Percentiles rank a stretch among this genome's conserved stretches.
Conservation (phyloP, 1,139 yeast species). For the Dujonia santamariae region DNA sequence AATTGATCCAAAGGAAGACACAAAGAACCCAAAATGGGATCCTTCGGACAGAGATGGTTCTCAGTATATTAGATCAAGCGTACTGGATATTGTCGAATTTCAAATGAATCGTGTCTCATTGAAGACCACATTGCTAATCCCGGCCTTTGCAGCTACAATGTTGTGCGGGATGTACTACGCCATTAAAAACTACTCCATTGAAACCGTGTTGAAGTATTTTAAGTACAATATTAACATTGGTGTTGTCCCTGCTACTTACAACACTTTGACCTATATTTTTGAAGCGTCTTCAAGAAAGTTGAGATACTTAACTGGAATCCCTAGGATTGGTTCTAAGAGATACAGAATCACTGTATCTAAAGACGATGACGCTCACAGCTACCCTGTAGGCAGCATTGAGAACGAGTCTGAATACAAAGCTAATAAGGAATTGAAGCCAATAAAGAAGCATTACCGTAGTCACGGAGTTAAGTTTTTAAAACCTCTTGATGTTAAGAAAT, state of each 20-base stretch:
- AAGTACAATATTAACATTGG: conserved; percentile 28
- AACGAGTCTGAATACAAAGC: conserved; percentile 1
- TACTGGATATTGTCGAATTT: conserved; percentile 15
- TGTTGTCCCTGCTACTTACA: conserved; percentile 22
- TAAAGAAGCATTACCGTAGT: conserved; percentile 5
- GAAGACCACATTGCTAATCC: conserved; percentile 33
- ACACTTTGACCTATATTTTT: conserved; percentile 18
- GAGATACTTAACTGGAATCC: conserved; percentile 12
- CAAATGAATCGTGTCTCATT: conserved; percentile 12
- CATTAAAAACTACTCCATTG: conserved; percentile 25
- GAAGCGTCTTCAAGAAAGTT: conserved; percentile 19
- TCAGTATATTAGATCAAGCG: conserved; percentile 15
- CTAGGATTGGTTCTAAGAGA: too few species aligned
- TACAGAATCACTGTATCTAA: conserved; percentile 25
- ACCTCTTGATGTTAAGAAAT: conserved; percentile 18
- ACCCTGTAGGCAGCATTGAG: conserved; percentile 24
- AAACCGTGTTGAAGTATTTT: conserved; percentile 24
- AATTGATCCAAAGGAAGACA: conserved; percentile 30
- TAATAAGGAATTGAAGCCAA: conserved; percentile 11
- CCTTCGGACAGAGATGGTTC: conserved; percentile 42
- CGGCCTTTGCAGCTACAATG: conserved; percentile 35
- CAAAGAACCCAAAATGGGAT: conserved; percentile 37
- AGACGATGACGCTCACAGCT: conserved; percentile 18
- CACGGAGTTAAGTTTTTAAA: conserved; percentile 16
- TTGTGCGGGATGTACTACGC: conserved; percentile 35